Evolutionary conservation across 768 basidiomycete species (phyloP).

Genomic region (Pluteus cervinus): DNA sequence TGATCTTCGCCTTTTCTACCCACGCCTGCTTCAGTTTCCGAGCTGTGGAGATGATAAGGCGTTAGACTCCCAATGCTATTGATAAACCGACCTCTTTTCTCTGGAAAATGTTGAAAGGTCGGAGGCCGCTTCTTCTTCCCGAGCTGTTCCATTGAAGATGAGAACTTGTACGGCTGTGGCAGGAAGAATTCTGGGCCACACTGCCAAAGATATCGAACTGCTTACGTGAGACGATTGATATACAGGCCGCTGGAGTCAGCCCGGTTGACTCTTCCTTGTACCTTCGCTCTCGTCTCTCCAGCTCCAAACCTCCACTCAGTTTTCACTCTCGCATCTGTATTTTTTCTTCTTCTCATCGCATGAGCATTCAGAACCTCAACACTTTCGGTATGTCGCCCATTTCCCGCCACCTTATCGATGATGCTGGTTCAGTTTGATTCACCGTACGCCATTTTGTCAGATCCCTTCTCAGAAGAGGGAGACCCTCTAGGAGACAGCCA

Average conservation of each 20-base stretch:
- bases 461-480: conserved; percentile 95
- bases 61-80: not conserved
- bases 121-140: conserved; percentile 58
- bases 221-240: conserved; percentile 18
- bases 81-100: conserved; percentile 44
- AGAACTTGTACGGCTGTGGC: conserved; percentile 2
- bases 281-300: conserved; percentile 16
- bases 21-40: conserved; percentile 78
- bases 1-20: conserved; percentile 72
- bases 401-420: not conserved
- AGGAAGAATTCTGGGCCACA: conserved; percentile 2
- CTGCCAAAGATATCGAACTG: conserved; percentile 4
- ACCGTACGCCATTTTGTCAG: conserved; percentile 31
- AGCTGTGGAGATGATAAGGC: conserved; percentile 36
- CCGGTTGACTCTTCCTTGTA: too few species aligned
- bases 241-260: too few species aligned
- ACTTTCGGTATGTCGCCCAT: conserved; percentile 54
- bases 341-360: conserved; percentile 58
- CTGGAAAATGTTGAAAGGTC: conserved; percentile 63
- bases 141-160: conserved; percentile 7
- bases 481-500: conserved; percentile 70
- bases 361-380: conserved; percentile 92
- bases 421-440: conserved; percentile 11
- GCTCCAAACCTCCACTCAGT: conserved; percentile 39
- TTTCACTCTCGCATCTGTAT: conserved; percentile 23